Evolutionary conservation across 192 early-diverging fungal species (phyloP), one percentile per base, ranked within the genome.

Genomic region (Coemansia aciculifera): DNA sequence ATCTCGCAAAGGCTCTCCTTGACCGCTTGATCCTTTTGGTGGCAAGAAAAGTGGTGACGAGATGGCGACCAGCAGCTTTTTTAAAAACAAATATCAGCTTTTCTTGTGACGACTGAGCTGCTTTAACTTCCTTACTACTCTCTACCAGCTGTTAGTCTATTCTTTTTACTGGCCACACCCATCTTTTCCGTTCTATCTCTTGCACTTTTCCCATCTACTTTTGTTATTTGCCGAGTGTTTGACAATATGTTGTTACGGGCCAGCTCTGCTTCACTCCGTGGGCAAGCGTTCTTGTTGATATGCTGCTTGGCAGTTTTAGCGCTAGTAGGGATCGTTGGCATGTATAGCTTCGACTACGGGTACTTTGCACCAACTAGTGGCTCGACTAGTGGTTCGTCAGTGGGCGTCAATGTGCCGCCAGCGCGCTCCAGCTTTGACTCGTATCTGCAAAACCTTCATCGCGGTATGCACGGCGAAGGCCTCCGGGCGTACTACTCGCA

Each of bases 401-500:
- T 36, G 6, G 34, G 1, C 7, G 34, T 36, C 34, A 8, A 36
- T 8, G 34, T 9, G 34, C 34, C 34, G 8, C 6, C 34, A 36
- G 7, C 7, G 8, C 51, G 51, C 51, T 8, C 11, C 11, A 54
- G 3, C 9, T 29, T 54, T 10, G 23, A 31, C 11, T 3, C 23
- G 0, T 54, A 29, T 24, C 12, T 54, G 12, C 24, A 54, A 3
- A 54, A 27, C 15, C 11, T 13, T 2, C 51, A 54, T n/a, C 24
- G 24, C 15, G 27, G 15, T 13, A 24, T 54, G 10, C 51, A 54
- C 24, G 15, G 29, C 13, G 51, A 29, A 49, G 61, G 49, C 12
- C 67, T 75, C 27, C 23, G 32, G 32, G 44, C 42, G 5, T 68
- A 72, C 24, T 81, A 73, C 63, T 56, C 44, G 1, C 51, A 54